Conservation (phyloP, 2,329 filamentous ascomycete species). For the Elsinoe arachidis region DNA sequence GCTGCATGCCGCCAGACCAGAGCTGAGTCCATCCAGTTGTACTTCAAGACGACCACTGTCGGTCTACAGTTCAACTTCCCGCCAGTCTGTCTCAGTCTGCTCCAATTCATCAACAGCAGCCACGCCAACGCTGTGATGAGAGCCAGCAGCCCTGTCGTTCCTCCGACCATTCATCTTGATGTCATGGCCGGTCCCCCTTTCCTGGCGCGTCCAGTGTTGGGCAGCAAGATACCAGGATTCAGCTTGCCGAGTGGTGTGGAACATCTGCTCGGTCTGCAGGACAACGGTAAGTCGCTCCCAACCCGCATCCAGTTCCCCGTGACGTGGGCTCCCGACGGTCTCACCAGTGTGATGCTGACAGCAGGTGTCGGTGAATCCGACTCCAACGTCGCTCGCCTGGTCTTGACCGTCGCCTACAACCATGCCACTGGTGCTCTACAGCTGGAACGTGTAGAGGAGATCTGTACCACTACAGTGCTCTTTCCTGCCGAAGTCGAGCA, state of each 20-base stretch:
- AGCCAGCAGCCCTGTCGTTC: neutral
- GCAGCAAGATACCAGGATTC: neutral
- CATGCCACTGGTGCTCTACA: neutral
- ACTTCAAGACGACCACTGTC: neutral
- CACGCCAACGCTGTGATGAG: neutral
- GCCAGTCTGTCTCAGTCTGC: neutral
- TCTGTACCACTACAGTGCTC: neutral
- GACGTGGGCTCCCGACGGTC: neutral
- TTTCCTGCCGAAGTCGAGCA: neutral
- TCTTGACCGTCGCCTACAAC: constrained; percentile 1
- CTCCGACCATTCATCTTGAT: neutral
- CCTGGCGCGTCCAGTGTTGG: neutral
- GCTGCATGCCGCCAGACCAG: neutral
- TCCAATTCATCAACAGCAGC: neutral
- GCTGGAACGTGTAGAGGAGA: constrained; percentile 1
- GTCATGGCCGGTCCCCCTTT: neutral
- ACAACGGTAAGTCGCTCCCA: neutral
- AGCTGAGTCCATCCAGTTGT: neutral
- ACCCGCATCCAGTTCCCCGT: neutral
- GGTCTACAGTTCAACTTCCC: neutral
- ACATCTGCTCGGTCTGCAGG: neutral
- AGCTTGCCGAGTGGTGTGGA: neutral
- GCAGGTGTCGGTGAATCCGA: neutral
- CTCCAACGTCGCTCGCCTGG: neutral
- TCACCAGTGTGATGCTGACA: neutral